These are phyloP conservation scores for Avicennia marina DNA, from an alignment of 257 asterid genomes.

Conservation along the genomic window DNA sequence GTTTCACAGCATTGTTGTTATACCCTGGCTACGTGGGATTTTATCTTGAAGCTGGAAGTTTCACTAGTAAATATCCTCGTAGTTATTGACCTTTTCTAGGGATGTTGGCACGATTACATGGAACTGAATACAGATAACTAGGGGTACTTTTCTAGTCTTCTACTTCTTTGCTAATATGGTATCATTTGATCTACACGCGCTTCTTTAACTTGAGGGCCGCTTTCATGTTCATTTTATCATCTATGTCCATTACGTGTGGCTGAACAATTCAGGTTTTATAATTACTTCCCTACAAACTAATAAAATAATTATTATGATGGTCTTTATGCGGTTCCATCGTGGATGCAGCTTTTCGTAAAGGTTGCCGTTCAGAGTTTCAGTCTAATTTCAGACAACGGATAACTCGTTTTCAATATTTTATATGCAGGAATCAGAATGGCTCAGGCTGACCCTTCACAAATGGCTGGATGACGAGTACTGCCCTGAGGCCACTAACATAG, in stretches of 20 bases:
- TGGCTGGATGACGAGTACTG: constrained; percentile 96
- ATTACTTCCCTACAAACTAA: too few relatives aligned
- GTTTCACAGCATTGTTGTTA: background rate
- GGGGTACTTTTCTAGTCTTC: background rate
- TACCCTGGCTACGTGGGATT: background rate
- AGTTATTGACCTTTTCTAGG: too few relatives aligned
- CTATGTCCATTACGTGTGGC: background rate
- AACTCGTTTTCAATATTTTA: constrained; percentile 1
- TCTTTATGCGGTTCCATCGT: background rate
- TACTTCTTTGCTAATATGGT: too few relatives aligned
- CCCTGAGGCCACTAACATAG: constrained; percentile 75
- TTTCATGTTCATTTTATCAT: background rate
- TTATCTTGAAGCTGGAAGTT: background rate
- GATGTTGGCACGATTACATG: too few relatives aligned
- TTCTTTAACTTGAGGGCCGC: background rate
- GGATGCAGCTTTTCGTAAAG: background rate
- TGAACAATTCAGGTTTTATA: background rate
- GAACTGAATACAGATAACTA: background rate
- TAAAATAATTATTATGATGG: background rate
- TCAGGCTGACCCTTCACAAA: constrained; percentile 60
- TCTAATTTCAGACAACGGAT: background rate
- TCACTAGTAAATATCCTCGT: background rate
- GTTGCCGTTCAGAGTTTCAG: too few relatives aligned
- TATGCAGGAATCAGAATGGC: constrained; percentile 81
- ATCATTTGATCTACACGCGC: background rate